Evolutionary conservation across 441 rosid species (phyloP).

Genomic region (Populus hybrid): DNA sequence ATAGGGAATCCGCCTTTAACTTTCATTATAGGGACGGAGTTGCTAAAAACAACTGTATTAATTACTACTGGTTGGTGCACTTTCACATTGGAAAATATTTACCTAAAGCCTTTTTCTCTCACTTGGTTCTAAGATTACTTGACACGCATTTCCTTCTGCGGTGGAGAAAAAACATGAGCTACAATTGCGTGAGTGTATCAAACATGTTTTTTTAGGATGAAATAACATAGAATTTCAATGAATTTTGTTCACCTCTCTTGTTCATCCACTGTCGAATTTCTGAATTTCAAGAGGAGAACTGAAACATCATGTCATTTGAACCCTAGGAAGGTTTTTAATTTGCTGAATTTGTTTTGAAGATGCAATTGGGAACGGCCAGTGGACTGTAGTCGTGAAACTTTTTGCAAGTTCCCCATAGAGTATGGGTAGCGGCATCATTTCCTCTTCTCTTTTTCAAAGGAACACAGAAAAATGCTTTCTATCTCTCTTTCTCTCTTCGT

Average conservation of each 20-base stretch:
- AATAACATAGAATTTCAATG: background rate
- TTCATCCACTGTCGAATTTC: background rate
- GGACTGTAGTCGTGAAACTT: background rate
- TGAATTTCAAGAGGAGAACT: background rate
- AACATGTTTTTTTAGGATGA: background rate
- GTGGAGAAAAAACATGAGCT: background rate
- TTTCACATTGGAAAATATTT: background rate
- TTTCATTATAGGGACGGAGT: background rate
- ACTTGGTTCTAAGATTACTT: background rate
- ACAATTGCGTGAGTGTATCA: background rate
- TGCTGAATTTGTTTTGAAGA: background rate
- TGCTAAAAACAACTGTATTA: background rate
- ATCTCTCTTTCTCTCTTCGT: no score
- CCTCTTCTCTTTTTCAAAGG: background rate
- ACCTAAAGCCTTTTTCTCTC: background rate
- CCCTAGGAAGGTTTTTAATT: background rate
- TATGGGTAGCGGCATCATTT: background rate
- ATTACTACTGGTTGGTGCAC: background rate
- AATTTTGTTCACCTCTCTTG: background rate
- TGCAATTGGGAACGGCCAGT: background rate
- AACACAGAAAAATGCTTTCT: no score
- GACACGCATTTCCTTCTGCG: background rate
- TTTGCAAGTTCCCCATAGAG: no score
- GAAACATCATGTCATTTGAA: background rate
- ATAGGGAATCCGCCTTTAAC: conserved; percentile 1